Conservation (phyloP, 495 filamentous ascomycete genomes). For the Articulospora tetracladia region DNA sequence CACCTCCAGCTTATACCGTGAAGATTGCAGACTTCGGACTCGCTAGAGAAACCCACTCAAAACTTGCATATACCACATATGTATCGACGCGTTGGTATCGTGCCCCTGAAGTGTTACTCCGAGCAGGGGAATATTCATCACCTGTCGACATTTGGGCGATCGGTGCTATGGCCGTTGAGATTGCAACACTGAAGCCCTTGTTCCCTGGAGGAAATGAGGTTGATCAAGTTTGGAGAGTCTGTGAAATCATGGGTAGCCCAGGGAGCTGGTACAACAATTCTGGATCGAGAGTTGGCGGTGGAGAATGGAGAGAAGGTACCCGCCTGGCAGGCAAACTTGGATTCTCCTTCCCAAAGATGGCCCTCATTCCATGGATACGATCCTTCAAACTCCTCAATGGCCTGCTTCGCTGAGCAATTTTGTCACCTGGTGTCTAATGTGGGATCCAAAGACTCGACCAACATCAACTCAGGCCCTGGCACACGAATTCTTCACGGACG, state of each 20-base stretch:
- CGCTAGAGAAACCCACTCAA: conserved; percentile 95
- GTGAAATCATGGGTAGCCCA: conserved; percentile 99
- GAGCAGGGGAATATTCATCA: conserved; percentile 95
- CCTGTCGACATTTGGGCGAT: conserved; percentile 99
- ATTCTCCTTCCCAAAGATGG: conserved; percentile 99
- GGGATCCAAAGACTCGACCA: conserved; percentile 91
- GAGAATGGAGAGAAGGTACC: conserved; percentile 96
- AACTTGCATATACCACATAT: conserved; percentile 95
- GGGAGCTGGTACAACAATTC: conserved; percentile 96
- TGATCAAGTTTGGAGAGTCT: conserved; percentile 98
- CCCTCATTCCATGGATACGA: conserved; percentile 96
- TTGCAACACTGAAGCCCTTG: conserved; percentile 93
- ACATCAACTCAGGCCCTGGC: conserved; percentile 91
- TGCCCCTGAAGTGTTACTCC: conserved; percentile 89
- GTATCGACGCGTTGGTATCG: conserved; percentile 99
- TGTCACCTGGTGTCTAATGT: conserved; percentile 99
- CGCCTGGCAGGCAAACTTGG: conserved; percentile 91
- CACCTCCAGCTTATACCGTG: conserved; percentile 88
- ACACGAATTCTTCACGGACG: conserved; percentile 96
- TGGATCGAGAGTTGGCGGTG: conserved; percentile 83
- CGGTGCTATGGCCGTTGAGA: conserved; percentile 99
- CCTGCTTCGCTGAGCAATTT: conserved; percentile 82
- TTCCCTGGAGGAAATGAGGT: conserved; percentile 99
- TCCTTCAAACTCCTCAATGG: conserved; percentile 88
- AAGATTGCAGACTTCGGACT: conserved; percentile 99